Percentiles rank a stretch among this genome's conserved stretches.
These are phyloP conservation scores for Tillandsia leiboldiana DNA, from an alignment of 176 grass and related monocot species.

Conservation along the genomic window DNA sequence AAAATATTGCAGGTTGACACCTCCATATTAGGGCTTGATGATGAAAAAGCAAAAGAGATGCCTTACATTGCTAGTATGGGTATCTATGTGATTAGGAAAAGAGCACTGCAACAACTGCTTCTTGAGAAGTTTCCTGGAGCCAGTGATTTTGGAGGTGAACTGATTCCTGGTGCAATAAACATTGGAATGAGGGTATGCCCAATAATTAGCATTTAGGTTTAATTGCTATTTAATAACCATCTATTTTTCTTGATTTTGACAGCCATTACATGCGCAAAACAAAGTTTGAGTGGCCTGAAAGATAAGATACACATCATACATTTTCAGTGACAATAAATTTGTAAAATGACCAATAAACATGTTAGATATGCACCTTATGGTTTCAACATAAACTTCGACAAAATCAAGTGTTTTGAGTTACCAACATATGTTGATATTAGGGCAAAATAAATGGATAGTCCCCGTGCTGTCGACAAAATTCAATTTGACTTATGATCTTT, in stretches of 20 bases:
- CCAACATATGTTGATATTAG: too few species aligned
- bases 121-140: conserved; percentile 2
- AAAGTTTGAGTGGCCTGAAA: too few species aligned
- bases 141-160: conserved; percentile 16
- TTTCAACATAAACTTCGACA: too few species aligned
- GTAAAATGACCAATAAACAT: too few species aligned
- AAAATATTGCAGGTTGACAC: conserved; percentile 17
- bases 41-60: conserved; percentile 16
- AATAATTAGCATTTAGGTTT: not conserved
- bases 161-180: conserved; percentile 16
- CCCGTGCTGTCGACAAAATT: too few species aligned
- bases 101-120: conserved; percentile 6
- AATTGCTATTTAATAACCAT: not conserved
- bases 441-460: too few species aligned
- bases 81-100: conserved; percentile 17
- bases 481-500: too few species aligned
- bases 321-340: too few species aligned
- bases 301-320: too few species aligned
- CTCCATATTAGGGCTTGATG: conserved; percentile 18
- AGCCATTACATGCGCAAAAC: too few species aligned
- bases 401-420: too few species aligned
- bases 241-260: conserved; percentile 1
- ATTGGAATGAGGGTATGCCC: conserved; percentile 17
- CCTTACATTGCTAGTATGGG: conserved; percentile 11
- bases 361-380: too few species aligned